A percentile compares a stretch with the other conserved stretches of the same genome.
Evolutionary conservation across 352 stramenopile species (phyloP).

Genomic region (Phytophthora macrochlamydospora): DNA sequence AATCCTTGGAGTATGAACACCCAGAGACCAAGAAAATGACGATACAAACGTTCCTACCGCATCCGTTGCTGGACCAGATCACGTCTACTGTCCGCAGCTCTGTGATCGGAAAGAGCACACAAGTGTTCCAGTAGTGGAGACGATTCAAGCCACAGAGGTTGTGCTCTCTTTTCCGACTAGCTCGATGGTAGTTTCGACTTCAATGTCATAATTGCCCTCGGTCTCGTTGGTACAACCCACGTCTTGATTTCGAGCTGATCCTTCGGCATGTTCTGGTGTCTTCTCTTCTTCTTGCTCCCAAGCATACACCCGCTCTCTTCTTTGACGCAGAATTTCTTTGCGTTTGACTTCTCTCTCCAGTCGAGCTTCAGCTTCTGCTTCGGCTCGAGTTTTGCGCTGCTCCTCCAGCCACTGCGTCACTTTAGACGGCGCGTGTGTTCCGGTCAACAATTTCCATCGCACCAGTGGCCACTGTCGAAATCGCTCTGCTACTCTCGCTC

Average conservation of each 20-base stretch:
- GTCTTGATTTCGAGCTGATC: constrained; percentile 5
- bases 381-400: constrained; percentile 13
- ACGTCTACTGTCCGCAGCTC: constrained; percentile 46
- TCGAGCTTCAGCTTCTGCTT: constrained; percentile 23
- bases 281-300: constrained; percentile 34
- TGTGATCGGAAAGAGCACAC: constrained; percentile 58
- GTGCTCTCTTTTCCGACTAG: neutral
- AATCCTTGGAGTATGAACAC: constrained; percentile 56
- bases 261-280: constrained; percentile 8
- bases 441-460: constrained; percentile 63
- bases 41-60: constrained; percentile 39
- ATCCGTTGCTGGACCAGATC: constrained; percentile 53
- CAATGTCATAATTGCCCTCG: neutral
- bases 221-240: constrained; percentile 10
- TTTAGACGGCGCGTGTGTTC: constrained; percentile 37
- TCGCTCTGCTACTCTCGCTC: constrained; percentile 43
- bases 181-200: too few species aligned
- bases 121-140: constrained; percentile 49
- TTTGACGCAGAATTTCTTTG: constrained; percentile 29
- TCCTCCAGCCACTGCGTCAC: constrained; percentile 36
- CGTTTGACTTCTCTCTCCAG: constrained; percentile 35
- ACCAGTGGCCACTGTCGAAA: constrained; percentile 61
- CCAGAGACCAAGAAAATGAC: constrained; percentile 30
- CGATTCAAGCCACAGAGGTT: constrained; percentile 12
- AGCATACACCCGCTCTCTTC: constrained; percentile 33